Evolutionary conservation across 2,329 filamentous ascomycete genomes (phyloP), one percentile per base, ranked within the genome.

Genomic region (Xylaria sp.): DNA sequence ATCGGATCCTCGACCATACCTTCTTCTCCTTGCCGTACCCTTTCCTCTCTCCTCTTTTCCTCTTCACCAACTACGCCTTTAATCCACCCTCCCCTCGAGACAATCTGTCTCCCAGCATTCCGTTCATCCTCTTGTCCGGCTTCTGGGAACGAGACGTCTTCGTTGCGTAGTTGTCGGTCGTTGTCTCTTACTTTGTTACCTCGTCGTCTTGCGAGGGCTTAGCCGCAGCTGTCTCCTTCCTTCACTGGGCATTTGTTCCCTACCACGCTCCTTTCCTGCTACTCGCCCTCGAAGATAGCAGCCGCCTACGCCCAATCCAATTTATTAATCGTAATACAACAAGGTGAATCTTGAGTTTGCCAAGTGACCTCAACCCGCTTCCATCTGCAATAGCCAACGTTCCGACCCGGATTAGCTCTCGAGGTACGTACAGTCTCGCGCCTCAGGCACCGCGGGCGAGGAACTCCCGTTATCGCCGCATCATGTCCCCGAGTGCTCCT

Each of bases 311-410:
- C 36, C 34, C 61, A 47, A 27, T 39, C 57, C 34, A 53, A 67
- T 21, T 47, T 55, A 34, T 19, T 72, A 72, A 72, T 72, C 61
- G 65, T 72, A 72, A 72, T 72, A 68, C 53, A 64, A 48, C 59
- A 62, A 59, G 6, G 17, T 30, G 60, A 61, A 67, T 62, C 65
- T 63, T 58, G 60, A 60, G 63, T 64, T 53, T 30, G 42, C 55
- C 27, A 48, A 61, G n/a, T 19, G 60, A 65, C 27, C 59, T 70
- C 65, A 24, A 60, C 65, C 65, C 65, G 68, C 68, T 65, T 68
- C 65, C 11, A 50, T 53, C 55, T 42, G 19, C 32, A 48, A 62
- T 32, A 63, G 32, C n/a, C 42, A 63, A 54, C 14, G 32, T 7
- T 48, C 21, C 47, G 50, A 55, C 8, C 50, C 56, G 11, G 27